Percentiles rank a stretch among this genome's conserved stretches.
phyloP scores from a whole-genome alignment of 2,329 filamentous ascomycete species.

The Trichoderma aggressivum region DNA sequence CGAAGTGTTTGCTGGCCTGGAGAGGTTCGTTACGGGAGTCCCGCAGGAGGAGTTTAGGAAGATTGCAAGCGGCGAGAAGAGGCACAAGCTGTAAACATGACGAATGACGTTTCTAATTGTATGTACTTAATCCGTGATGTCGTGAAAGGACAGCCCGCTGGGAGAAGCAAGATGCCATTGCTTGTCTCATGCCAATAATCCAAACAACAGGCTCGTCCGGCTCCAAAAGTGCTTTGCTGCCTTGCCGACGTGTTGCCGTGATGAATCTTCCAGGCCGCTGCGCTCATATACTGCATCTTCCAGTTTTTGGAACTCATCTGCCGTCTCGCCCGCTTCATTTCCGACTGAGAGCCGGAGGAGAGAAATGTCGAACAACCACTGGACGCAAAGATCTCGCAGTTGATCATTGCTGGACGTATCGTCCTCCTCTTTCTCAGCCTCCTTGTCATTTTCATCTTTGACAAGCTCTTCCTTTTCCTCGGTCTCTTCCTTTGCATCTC shows the following conservation, averaged over 20 bases:
- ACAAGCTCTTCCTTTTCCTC: conserved; percentile 18
- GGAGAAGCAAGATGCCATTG: not conserved
- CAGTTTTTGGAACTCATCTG: conserved; percentile 41
- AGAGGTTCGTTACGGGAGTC: conserved; percentile 73
- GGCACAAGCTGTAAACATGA: conserved; percentile 76
- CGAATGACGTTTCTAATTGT: not conserved
- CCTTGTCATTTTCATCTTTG: not conserved
- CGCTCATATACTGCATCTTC: conserved; percentile 44
- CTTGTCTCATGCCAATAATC: conserved; percentile 54
- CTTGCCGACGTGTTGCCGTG: conserved; percentile 55
- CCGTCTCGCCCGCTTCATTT: conserved; percentile 22
- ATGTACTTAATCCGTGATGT: not conserved
- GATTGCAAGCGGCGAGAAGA: conserved; percentile 84
- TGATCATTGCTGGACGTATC: conserved; percentile 25
- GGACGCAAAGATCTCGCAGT: conserved; percentile 48
- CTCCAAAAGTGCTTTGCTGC: conserved; percentile 76
- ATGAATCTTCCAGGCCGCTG: conserved; percentile 48
- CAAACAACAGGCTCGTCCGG: conserved; percentile 77
- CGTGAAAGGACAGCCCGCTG: not conserved
- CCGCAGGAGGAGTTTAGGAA: conserved; percentile 88
- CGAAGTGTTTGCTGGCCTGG: conserved; percentile 83
- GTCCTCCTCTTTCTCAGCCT: not conserved
- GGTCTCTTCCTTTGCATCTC: conserved; percentile 16
- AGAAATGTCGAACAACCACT: conserved; percentile 60
- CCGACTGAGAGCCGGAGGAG: conserved; percentile 49